Base-by-base conservation (phyloP, 176 grass and related monocot species). In the Echinochloa phyllopogon region DNA sequence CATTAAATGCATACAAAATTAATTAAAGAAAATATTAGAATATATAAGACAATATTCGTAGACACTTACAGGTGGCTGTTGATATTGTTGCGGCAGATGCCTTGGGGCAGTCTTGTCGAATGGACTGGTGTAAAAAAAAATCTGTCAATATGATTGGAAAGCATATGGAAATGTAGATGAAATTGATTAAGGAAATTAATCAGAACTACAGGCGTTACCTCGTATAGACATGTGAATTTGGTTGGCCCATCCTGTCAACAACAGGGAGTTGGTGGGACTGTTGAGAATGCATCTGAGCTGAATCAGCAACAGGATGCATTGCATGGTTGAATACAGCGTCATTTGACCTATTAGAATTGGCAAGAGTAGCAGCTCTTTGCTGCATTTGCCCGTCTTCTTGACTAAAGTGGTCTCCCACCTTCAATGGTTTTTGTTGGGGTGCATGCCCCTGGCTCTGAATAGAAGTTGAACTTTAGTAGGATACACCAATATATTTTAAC, bases 51-150 rank as follows among this genome's bases (percentile, higher is more conserved):
- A 47, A 18, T 44, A 62, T 78, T 47, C 43, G 11, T 61, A 78
- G 57, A 29, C 23, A 63, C 75, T 23, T 78, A 78, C 76, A 78
- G 57, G 18, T 78, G 41, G 40, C 4, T 63, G 57, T 45, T 63
- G 76, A 78, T 61, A 29, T 15, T 3, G 58, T 78, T 63, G 76
- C 41, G 29, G 76, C 76, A 48, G 47, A 20, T 33, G 40, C 25
- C 21, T 24, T 0, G 21, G 58, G 23, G 23, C 11, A 47, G 76
- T 45, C 57, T 9, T 41, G 40, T 78, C n/a, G 1, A 63, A 9
- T 10, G 75, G n/a, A 44, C 51, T 16, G 11, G 20, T 59, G 10
- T 25, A 43, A 43, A 4, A 58, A 60, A 77, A 23, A 59, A 58
- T 57, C 4, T 7, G 10, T 40, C 6, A 18, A 74, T 38, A 10